phyloP scores from a whole-genome alignment of 2,329 filamentous ascomycete genomes.

The Helicocarpus griseus region DNA sequence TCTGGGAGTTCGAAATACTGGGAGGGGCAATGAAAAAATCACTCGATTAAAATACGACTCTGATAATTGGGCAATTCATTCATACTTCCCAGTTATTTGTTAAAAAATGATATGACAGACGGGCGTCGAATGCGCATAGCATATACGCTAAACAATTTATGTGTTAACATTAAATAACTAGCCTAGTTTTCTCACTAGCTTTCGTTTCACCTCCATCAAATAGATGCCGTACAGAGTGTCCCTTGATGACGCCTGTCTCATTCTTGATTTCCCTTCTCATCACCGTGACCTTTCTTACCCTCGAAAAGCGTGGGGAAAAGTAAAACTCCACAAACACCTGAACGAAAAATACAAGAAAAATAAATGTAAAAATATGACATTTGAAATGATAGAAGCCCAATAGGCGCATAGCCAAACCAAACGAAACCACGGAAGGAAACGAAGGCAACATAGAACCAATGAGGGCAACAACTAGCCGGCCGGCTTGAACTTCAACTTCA shows the following conservation, averaged over 20 bases:
- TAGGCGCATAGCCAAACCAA: background rate
- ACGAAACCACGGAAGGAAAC: background rate
- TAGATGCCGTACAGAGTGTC: background rate
- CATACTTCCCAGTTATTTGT: too few relatives aligned
- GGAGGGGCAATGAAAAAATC: background rate
- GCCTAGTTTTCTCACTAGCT: too few relatives aligned
- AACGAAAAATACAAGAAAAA: background rate
- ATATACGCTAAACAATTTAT: too few relatives aligned
- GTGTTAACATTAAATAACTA: background rate
- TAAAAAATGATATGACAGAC: too few relatives aligned
- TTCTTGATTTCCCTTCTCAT: background rate
- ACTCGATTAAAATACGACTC: background rate
- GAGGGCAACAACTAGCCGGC: conserved; percentile 7
- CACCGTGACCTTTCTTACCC: background rate
- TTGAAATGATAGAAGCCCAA: too few relatives aligned
- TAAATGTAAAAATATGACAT: background rate
- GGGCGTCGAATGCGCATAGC: too few relatives aligned
- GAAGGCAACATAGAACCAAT: background rate
- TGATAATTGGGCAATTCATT: too few relatives aligned
- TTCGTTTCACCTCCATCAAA: background rate
- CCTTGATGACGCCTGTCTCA: background rate
- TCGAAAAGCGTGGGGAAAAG: background rate
- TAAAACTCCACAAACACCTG: background rate
- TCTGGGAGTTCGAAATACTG: background rate
- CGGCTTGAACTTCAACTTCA: conserved; percentile 35